Base-by-base conservation (phyloP, 78 protist species). In the Creolimax fragrantissima region DNA sequence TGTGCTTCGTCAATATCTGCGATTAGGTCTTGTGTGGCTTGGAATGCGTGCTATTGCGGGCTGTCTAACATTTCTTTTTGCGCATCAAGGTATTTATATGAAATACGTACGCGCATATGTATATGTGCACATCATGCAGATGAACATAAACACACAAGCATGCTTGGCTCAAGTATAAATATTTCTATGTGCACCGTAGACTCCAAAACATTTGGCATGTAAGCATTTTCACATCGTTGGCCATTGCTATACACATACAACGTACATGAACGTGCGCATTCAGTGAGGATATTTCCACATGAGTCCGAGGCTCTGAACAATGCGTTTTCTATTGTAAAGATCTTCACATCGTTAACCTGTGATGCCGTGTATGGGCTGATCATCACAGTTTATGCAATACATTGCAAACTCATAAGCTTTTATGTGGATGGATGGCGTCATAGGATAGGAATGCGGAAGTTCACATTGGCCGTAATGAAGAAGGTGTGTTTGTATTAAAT, bases 291-390 rank as follows among this genome's bases (percentile, higher is more conserved):
- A 17, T 32, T 58, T 24, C 74, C 74, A 58, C 74, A 58, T 58
- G 74, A 24, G 39, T 0, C 11, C 74, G 39, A 17, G 24, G 0
- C 74, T 58, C 74, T 58, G 39, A 58, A 58, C 74, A 24, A 58
- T 24, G 74, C 74, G 39, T 58, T 58, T 24, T 58, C 74, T 58
- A 17, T 58, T 17, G 74, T 24, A 17, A 58, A 83, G 86, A 24
- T 83, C 42, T 83, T 6, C 86, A 11, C 86, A 41, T 6, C 86
- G 35, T 41, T 83, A 5, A 41, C 86, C 17, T 83, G 86, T 11
- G 86, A 83, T 83, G 86, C 86, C 6, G 86, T 83, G 42, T 83
- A 83, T 83, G 86, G 42, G 35, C 86, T 83, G 86, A 83, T 41
- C 5, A 11, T 83, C 41, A 83, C 86, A 6, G 86, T 83, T 39